A percentile compares a stretch with the other conserved stretches of the same genome.
phyloP scores from a whole-genome alignment of 768 basidiomycete genomes.

The Daedalea quercina region DNA sequence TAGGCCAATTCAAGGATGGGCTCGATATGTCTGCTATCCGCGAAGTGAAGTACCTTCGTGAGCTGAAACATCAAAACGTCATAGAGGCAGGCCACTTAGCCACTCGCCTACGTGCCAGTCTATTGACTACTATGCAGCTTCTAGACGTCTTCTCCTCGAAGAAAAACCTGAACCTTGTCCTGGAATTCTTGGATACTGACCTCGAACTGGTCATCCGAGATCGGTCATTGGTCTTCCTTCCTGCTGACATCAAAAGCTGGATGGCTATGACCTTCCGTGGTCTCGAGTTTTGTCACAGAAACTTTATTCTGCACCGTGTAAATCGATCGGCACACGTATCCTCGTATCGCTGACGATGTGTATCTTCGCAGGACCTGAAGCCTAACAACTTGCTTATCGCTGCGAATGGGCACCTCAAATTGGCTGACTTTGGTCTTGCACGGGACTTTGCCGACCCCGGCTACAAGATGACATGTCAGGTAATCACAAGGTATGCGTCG shows the following conservation, averaged over 20 bases:
- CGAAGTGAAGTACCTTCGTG: constrained; percentile 95
- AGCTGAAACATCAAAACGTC: constrained; percentile 89
- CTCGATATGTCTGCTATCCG: constrained; percentile 98
- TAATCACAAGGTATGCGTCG: constrained; percentile 85
- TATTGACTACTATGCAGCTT: constrained; percentile 43
- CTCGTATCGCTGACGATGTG: neutral
- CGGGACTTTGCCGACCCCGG: constrained; percentile 94
- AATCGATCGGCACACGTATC: neutral
- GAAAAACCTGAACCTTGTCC: constrained; percentile 92
- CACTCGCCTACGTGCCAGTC: neutral
- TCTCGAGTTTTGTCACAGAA: constrained; percentile 96
- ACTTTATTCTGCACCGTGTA: constrained; percentile 90
- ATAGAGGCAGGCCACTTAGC: constrained; percentile 61
- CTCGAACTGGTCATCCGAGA: constrained; percentile 97
- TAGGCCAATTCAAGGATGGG: constrained; percentile 95
- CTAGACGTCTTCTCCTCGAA: constrained; percentile 96
- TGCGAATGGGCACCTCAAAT: constrained; percentile 85
- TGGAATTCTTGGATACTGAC: constrained; percentile 95
- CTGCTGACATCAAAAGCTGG: constrained; percentile 97
- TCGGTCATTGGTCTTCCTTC: constrained; percentile 82
- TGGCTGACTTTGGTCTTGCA: constrained; percentile 98
- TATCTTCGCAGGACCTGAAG: constrained; percentile 74
- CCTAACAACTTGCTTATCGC: constrained; percentile 97
- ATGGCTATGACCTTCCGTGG: constrained; percentile 98
- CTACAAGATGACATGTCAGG: constrained; percentile 96